Evolutionary conservation across 768 basidiomycete genomes (phyloP).

Genomic region (Kwoniella newhampshirensis): DNA sequence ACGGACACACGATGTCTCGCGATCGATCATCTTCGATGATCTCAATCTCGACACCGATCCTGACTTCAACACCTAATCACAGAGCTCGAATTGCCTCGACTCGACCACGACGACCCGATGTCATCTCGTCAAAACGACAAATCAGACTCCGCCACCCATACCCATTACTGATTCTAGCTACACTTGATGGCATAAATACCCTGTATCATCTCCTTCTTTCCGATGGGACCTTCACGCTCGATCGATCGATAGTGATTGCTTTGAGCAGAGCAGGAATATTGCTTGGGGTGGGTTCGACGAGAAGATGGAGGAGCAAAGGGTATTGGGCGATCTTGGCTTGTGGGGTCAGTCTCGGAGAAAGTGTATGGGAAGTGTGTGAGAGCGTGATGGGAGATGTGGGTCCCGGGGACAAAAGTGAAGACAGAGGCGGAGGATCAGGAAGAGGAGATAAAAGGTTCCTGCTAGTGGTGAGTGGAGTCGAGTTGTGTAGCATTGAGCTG

Average conservation of each 20-base stretch:
- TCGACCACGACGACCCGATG: no score
- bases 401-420: neutral
- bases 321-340: slow-evolving; percentile 22
- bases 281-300: slow-evolving; percentile 16
- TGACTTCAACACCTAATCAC: no score
- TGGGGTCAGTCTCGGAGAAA: slow-evolving; percentile 23
- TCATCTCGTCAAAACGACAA: neutral
- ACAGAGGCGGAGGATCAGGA: neutral
- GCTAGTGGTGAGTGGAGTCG: slow-evolving; percentile 8
- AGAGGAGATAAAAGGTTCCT: neutral
- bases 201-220: slow-evolving; percentile 1
- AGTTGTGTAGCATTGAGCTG: no score
- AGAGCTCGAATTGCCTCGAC: no score
- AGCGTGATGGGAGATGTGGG: slow-evolving; percentile 8
- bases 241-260: neutral
- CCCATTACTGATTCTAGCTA: slow-evolving; percentile 19
- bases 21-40: neutral
- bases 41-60: neutral
- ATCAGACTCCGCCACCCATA: slow-evolving; percentile 25
- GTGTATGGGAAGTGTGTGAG: slow-evolving; percentile 36
- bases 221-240: neutral
- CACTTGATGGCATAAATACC: slow-evolving; percentile 28
- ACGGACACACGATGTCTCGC: neutral
- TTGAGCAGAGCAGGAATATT: slow-evolving; percentile 7
- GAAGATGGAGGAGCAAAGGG: slow-evolving; percentile 34